These are phyloP conservation scores for Bipolaris gigantea DNA, from an alignment of 2,329 filamentous ascomycete genomes.

Conservation along the genomic window DNA sequence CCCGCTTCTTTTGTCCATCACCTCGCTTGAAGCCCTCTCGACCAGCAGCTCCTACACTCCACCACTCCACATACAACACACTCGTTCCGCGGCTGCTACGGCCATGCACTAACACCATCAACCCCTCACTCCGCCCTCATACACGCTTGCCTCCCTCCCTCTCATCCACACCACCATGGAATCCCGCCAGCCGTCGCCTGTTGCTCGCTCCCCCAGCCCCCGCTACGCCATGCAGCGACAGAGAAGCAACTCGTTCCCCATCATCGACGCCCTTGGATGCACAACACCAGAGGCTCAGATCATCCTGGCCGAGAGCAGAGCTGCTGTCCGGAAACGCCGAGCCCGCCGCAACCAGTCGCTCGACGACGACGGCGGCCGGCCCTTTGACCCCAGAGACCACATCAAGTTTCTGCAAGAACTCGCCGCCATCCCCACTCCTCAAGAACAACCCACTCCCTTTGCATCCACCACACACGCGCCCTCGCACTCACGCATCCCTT, in stretches of 20 bases:
- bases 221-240: conserved; percentile 33
- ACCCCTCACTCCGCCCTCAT: conserved; percentile 20
- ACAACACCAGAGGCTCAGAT: conserved; percentile 42
- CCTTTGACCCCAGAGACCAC: conserved; percentile 37
- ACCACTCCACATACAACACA: conserved; percentile 13
- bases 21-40: not conserved
- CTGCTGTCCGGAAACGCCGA: conserved; percentile 38
- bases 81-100: conserved; percentile 17
- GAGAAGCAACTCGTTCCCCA: conserved; percentile 42
- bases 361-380: conserved; percentile 21
- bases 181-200: conserved; percentile 29
- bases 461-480: conserved; percentile 4
- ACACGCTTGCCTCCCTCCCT: conserved; percentile 1
- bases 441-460: conserved; percentile 14
- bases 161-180: conserved; percentile 26
- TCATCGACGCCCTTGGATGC: conserved; percentile 40
- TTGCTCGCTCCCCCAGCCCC: conserved; percentile 19
- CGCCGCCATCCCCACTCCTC: conserved; percentile 13
- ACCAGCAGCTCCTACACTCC: not conserved
- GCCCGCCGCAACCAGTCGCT: conserved; percentile 29
- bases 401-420: conserved; percentile 31
- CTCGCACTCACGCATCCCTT: conserved; percentile 33
- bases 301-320: conserved; percentile 41
- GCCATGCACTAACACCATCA: conserved; percentile 28
- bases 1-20: not conserved